These are phyloP conservation scores for Candida palmyrensis DNA, from an alignment of 805 yeast genomes.

Conservation along the genomic window DNA sequence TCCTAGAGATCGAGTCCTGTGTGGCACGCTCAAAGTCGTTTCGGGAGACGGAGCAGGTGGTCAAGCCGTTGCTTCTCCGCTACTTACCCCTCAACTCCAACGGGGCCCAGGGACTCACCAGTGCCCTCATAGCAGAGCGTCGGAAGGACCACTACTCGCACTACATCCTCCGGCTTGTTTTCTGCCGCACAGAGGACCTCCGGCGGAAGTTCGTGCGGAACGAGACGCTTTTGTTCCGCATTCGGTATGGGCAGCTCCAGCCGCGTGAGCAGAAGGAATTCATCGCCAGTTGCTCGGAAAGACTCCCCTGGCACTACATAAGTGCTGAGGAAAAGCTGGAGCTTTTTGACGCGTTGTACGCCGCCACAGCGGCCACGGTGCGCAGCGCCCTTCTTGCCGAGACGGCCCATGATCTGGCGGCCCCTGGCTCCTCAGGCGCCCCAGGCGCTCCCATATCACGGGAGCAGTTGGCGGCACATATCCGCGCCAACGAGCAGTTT, in stretches of 20 bases:
- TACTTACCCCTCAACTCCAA: conserved; percentile 54
- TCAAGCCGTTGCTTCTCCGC: conserved; percentile 63
- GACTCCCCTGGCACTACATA: conserved; percentile 71
- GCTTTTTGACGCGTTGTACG: conserved; percentile 44
- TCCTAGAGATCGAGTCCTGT: conserved; percentile 80
- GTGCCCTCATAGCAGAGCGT: conserved; percentile 51
- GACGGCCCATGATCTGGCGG: conserved; percentile 9
- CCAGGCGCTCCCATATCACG: conserved; percentile 29
- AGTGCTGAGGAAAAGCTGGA: conserved; percentile 53
- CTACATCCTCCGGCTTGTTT: conserved; percentile 80
- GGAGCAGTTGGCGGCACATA: conserved; percentile 48
- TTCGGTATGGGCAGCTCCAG: conserved; percentile 64
- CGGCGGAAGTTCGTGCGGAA: conserved; percentile 73
- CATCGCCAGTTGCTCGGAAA: conserved; percentile 46
- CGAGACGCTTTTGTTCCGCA: conserved; percentile 68
- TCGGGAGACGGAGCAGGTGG: conserved; percentile 58
- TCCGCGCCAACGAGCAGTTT: conserved; percentile 53
- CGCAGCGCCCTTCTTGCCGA: conserved; percentile 30
- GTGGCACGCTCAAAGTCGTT: conserved; percentile 56
- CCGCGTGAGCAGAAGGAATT: conserved; percentile 66
- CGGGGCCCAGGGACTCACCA: conserved; percentile 20
- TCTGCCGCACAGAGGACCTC: conserved; percentile 81
- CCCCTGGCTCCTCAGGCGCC: conserved; percentile 18
- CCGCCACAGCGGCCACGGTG: conserved; percentile 48
- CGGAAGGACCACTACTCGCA: conserved; percentile 91